Evolutionary conservation across 805 yeast genomes (phyloP), one percentile per base, ranked within the genome.

Genomic region (Ogataea naganishii): DNA sequence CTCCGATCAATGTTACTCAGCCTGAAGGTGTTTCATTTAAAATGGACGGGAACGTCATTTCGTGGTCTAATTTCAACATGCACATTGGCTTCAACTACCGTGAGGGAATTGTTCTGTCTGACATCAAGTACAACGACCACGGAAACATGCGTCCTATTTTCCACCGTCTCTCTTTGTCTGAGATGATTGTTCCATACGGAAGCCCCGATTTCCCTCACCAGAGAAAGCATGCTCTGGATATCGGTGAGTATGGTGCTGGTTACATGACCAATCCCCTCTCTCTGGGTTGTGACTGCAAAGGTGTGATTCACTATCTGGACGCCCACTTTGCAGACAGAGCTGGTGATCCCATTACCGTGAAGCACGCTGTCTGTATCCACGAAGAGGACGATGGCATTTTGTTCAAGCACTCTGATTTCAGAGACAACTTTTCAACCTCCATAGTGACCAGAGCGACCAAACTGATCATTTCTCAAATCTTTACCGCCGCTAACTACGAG

Each of bases 231-330:
- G 92, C 92, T 25, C 72, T 81, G 57, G 92, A 81, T 58, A 74
- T 81, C 42, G 92, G 92, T 53, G 92, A 81, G 56, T 80, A 80
- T 52, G 92, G 92, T 60, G 89, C 86, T 38, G 92, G 92, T 49
- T 73, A 74, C 62, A 75, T 81, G 76, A 77, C 92, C 31, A 81
- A 81, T 58, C 82, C 88, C 20, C 65, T 81, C 40, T 60, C 80
- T 14, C 66, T 80, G 32, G 89, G 89, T 24, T 81, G 92, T 53
- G 92, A 81, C 56, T 81, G 92, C 63, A 80, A 81, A 55, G 92
- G 92, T 51, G 84, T 74, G 26, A 81, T 81, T 45, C 88, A 82
- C 54, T 81, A 81, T 60, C 51, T 81, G 56, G 88, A 81, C 56
- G 88, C 83, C n/a, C 76, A 73, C 54, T 77, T 79, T 49, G 66